phyloP scores from a whole-genome alignment of 2,329 filamentous ascomycete species.

The Westerdykella aurantiaca region DNA sequence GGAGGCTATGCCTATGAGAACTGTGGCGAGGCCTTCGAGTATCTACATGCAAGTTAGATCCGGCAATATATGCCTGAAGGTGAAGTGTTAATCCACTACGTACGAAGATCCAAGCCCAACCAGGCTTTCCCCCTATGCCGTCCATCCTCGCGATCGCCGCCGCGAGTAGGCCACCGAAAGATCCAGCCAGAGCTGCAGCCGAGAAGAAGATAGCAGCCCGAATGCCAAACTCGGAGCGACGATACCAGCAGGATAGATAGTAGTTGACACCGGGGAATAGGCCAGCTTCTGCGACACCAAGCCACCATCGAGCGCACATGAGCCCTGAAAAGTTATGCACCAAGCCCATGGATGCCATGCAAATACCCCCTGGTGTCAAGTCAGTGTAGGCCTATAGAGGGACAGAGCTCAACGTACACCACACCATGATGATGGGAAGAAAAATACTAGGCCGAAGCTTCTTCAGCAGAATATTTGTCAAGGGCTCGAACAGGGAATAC shows the following conservation, averaged over 20 bases:
- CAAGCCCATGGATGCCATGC: conserved; percentile 65
- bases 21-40: conserved; percentile 63
- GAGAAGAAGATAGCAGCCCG: conserved; percentile 79
- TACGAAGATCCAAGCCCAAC: conserved; percentile 44
- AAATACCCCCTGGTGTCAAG: conserved; percentile 53
- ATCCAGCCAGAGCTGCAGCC: conserved; percentile 71
- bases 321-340: conserved; percentile 58
- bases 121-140: conserved; percentile 49
- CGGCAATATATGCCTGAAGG: not conserved
- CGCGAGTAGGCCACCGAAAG: conserved; percentile 68
- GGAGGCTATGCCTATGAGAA: conserved; percentile 60
- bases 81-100: conserved; percentile 9
- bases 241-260: conserved; percentile 81
- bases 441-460: conserved; percentile 69
- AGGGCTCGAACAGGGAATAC: conserved; percentile 70
- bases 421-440: conserved; percentile 71
- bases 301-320: conserved; percentile 59
- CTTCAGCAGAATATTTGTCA: conserved; percentile 79
- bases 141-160: conserved; percentile 67
- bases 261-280: conserved; percentile 63
- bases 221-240: conserved; percentile 70
- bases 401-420: conserved; percentile 8
- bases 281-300: conserved; percentile 68
- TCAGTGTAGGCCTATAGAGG: not conserved
- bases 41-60: conserved; percentile 30